These are phyloP conservation scores for Lepidium aucheri DNA, from an alignment of 345 rosid species.

Conservation along the genomic window DNA sequence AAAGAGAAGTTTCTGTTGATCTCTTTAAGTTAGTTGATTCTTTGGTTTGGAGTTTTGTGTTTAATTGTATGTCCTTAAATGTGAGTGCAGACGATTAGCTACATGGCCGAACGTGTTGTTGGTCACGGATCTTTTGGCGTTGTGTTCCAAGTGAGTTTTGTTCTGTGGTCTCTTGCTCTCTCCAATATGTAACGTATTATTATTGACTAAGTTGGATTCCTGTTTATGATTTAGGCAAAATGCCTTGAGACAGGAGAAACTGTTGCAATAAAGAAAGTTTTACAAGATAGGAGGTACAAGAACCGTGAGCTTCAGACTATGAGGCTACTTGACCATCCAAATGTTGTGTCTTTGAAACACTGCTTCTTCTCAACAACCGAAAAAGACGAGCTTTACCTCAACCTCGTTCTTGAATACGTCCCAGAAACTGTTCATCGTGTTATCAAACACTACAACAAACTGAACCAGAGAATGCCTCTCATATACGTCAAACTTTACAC, in stretches of 20 bases:
- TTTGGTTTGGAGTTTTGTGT: background rate
- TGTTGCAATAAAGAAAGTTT: conserved; percentile 94
- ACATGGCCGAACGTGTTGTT: conserved; percentile 98
- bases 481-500: conserved; percentile 88
- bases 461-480: conserved; percentile 87
- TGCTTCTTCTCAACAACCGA: conserved; percentile 97
- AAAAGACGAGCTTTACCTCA: conserved; percentile 93
- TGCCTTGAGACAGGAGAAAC: conserved; percentile 97
- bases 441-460: conserved; percentile 80
- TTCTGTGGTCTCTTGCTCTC: background rate
- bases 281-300: conserved; percentile 96
- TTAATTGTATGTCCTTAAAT: background rate
- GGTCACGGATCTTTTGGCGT: conserved; percentile 98
- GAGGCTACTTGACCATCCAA: conserved; percentile 97
- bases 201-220: background rate
- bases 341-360: conserved; percentile 81
- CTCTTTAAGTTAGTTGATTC: background rate
- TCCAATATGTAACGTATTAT: too few species aligned
- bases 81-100: conserved; percentile 73
- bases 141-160: conserved; percentile 74
- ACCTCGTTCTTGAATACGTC: conserved; percentile 92
- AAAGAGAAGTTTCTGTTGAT: background rate
- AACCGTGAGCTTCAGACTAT: conserved; percentile 96
- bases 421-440: conserved; percentile 95
- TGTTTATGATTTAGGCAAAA: conserved; percentile 48